Conservation (phyloP, 2,329 filamentous ascomycete species). For the Botryosphaeria dothidea region DNA sequence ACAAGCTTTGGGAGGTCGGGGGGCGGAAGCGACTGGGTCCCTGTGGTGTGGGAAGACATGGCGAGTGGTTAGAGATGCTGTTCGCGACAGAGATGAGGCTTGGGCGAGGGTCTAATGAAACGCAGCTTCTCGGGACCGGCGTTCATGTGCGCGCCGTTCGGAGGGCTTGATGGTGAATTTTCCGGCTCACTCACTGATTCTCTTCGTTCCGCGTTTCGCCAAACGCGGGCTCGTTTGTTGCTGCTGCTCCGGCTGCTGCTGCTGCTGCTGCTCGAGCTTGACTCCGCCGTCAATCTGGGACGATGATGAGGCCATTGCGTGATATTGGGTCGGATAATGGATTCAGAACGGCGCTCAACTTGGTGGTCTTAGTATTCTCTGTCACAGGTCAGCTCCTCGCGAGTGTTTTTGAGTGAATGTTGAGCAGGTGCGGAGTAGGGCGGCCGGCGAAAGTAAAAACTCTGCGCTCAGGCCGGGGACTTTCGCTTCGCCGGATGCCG, state of each 20-base stretch:
- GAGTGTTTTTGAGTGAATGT: not conserved
- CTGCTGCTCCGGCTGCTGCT: not conserved
- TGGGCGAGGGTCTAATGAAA: not conserved
- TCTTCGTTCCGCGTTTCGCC: constrained; percentile 18
- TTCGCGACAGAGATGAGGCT: not conserved
- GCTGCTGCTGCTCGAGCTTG: constrained; percentile 12
- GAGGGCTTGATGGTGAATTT: not conserved
- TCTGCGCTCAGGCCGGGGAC: not conserved
- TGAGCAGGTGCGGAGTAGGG: not conserved
- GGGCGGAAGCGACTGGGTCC: constrained; percentile 89
- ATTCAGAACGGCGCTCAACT: not conserved
- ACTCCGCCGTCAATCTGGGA: constrained; percentile 17
- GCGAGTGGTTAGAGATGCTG: not conserved
- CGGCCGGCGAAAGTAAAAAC: not conserved
- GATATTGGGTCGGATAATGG: not conserved
- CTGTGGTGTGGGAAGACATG: constrained; percentile 24
- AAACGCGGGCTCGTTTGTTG: constrained; percentile 2
- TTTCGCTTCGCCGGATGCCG: not conserved
- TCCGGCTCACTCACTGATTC: constrained; percentile 30
- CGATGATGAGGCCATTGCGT: constrained; percentile 15
- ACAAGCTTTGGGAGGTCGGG: constrained; percentile 88
- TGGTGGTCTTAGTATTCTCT: not conserved
- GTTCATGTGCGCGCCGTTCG: not conserved
- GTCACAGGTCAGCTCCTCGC: not conserved
- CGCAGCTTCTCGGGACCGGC: not conserved